Evolutionary conservation across 2,329 filamentous ascomycete species (phyloP).

Genomic region (Penicillium olsonii): DNA sequence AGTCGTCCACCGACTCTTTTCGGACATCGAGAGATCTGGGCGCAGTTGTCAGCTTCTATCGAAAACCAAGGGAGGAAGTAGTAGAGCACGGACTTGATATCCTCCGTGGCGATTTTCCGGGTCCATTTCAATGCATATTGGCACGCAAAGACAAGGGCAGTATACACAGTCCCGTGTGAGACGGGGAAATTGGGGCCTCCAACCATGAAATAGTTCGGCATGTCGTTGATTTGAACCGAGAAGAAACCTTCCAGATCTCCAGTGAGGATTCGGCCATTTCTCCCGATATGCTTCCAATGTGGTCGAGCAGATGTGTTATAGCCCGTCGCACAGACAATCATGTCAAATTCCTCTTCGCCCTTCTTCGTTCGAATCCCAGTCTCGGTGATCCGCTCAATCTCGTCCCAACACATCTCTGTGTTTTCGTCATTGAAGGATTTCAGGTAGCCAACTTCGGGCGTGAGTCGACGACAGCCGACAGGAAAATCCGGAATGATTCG

Average conservation of each 20-base stretch:
- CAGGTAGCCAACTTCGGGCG: slow-evolving; percentile 55
- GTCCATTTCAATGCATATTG: slow-evolving; percentile 34
- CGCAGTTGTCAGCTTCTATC: not conserved
- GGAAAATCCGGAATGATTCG: slow-evolving; percentile 22
- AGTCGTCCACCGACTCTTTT: slow-evolving; percentile 33
- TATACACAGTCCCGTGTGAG: slow-evolving; percentile 30
- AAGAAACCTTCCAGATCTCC: slow-evolving; percentile 31
- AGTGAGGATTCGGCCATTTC: slow-evolving; percentile 25
- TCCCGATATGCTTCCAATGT: slow-evolving; percentile 27
- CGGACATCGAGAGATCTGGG: slow-evolving; percentile 26
- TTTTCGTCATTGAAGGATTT: slow-evolving; percentile 49
- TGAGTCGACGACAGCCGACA: slow-evolving; percentile 50
- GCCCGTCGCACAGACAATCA: slow-evolving; percentile 36
- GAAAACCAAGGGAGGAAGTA: not conserved
- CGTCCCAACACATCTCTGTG: slow-evolving; percentile 31
- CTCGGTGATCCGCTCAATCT: slow-evolving; percentile 37
- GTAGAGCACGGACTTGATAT: slow-evolving; percentile 28
- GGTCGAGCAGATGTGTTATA: slow-evolving; percentile 34
- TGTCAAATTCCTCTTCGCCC: slow-evolving; percentile 25
- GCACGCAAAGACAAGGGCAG: slow-evolving; percentile 21
- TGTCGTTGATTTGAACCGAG: slow-evolving; percentile 18
- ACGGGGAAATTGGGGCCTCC: slow-evolving; percentile 31
- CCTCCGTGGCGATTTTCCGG: slow-evolving; percentile 34
- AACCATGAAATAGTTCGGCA: slow-evolving; percentile 39
- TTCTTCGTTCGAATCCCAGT: slow-evolving; percentile 27